Conservation (phyloP, 1,284 basidiomycete genomes). For the Pisolithus thermaeus region DNA sequence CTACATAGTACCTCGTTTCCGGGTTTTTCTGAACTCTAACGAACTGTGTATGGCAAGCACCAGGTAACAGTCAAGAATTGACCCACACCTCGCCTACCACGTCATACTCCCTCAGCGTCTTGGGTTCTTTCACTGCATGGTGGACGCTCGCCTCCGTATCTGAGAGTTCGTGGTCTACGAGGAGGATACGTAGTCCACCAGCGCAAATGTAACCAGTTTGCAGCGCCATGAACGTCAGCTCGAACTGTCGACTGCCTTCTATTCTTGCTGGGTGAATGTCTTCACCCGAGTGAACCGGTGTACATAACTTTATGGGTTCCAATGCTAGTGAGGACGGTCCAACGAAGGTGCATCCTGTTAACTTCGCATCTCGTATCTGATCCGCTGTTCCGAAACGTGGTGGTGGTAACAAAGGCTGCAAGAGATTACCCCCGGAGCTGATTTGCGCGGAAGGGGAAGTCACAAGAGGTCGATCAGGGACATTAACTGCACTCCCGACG, state of each 20-base stretch:
- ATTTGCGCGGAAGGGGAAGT: conserved; percentile 35
- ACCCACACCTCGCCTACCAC: conserved; percentile 67
- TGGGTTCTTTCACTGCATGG: conserved; percentile 25
- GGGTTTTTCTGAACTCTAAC: too few species aligned
- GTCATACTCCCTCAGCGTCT: conserved; percentile 61
- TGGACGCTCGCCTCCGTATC: conserved; percentile 22
- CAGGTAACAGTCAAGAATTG: conserved; percentile 18
- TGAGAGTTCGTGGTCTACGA: conserved; percentile 48
- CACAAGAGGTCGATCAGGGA: conserved; percentile 43
- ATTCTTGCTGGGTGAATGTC: conserved; percentile 20
- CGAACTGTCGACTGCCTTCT: conserved; percentile 50
- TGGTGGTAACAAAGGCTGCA: conserved; percentile 34
- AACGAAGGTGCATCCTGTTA: conserved; percentile 37
- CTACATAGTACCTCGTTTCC: not conserved
- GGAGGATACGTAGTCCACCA: conserved; percentile 59
- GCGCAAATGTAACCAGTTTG: conserved; percentile 51
- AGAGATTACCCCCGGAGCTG: conserved; percentile 9
- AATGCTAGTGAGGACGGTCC: conserved; percentile 52
- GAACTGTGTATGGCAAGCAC: not conserved
- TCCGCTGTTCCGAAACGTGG: conserved; percentile 41
- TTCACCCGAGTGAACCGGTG: conserved; percentile 10
- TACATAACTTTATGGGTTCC: conserved; percentile 33
- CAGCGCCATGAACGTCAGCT: conserved; percentile 52
- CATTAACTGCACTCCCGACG: conserved; percentile 34
- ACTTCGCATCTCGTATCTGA: conserved; percentile 25